Evolutionary conservation across 78 protist species (phyloP).

Genomic region (Guillardia theta): DNA sequence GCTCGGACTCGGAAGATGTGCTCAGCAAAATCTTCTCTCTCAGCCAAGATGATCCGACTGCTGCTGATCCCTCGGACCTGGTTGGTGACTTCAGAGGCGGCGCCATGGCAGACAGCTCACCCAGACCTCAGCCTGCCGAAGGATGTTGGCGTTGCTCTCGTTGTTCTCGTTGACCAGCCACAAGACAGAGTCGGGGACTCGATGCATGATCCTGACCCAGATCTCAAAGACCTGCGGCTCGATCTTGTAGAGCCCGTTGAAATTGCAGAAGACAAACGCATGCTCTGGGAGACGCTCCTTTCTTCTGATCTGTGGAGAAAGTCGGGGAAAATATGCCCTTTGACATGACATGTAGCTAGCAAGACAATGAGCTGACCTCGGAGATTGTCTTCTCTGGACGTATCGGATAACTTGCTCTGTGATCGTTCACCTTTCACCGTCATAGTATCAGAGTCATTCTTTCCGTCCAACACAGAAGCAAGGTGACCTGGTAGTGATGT

Average conservation of each 20-base stretch:
- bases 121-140: not conserved
- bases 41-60: not conserved
- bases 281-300: not conserved
- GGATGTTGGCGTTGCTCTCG: not conserved
- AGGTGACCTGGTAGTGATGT: conserved; percentile 17
- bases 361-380: no score
- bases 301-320: not conserved
- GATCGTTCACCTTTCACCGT: not conserved
- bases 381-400: no score
- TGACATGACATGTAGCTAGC: no score
- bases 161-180: conserved; percentile 10
- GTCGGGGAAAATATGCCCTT: no score
- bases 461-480: not conserved
- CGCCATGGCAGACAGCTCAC: not conserved
- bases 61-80: not conserved
- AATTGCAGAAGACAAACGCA: not conserved
- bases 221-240: not conserved
- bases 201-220: not conserved
- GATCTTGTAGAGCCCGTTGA: not conserved
- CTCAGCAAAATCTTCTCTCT: not conserved
- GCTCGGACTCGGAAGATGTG: not conserved
- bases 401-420: not conserved
- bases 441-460: not conserved
- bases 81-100: not conserved
- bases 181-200: not conserved